phyloP scores from a whole-genome alignment of 225 moss, liverwort and hornwort species.

The Bryoerythrophyllum caledonicum region DNA sequence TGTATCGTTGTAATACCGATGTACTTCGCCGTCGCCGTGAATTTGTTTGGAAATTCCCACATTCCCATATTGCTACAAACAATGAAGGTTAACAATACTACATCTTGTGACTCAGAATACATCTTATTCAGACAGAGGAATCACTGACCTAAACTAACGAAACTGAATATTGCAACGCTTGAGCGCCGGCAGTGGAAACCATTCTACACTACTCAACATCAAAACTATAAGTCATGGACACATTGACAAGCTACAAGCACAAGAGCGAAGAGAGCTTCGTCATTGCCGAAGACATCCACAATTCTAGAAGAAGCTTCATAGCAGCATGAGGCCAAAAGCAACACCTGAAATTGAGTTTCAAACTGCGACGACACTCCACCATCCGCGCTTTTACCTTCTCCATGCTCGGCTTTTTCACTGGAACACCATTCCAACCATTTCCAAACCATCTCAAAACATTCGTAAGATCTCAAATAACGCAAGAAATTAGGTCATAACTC shows the following conservation, averaged over 20 bases:
- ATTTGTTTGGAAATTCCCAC: constrained; percentile 64
- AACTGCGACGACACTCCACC: constrained; percentile 77
- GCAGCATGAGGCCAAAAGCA: not conserved
- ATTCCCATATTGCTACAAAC: constrained; percentile 55
- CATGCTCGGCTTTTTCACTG: constrained; percentile 70
- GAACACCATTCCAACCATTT: not conserved
- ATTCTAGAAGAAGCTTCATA: not conserved
- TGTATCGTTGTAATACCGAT: constrained; percentile 51
- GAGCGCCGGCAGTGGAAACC: not conserved
- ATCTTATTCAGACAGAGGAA: not conserved
- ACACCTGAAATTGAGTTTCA: constrained; percentile 72
- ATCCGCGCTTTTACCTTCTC: constrained; percentile 82
- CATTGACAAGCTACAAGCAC: not conserved
- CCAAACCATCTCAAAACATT: not conserved
- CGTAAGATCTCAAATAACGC: not conserved
- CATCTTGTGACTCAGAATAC: not conserved
- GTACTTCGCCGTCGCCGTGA: constrained; percentile 43
- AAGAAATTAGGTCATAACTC: constrained; percentile 8
- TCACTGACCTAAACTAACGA: not conserved
- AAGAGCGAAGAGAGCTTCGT: constrained; percentile 9
- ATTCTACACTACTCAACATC: not conserved
- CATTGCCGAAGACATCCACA: not conserved
- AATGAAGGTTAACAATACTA: not conserved
- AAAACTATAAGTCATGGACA: not conserved
- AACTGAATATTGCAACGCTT: not conserved